Conservation (phyloP, 2,329 filamentous ascomycete genomes). For the Pestalotiopsis sp. region DNA sequence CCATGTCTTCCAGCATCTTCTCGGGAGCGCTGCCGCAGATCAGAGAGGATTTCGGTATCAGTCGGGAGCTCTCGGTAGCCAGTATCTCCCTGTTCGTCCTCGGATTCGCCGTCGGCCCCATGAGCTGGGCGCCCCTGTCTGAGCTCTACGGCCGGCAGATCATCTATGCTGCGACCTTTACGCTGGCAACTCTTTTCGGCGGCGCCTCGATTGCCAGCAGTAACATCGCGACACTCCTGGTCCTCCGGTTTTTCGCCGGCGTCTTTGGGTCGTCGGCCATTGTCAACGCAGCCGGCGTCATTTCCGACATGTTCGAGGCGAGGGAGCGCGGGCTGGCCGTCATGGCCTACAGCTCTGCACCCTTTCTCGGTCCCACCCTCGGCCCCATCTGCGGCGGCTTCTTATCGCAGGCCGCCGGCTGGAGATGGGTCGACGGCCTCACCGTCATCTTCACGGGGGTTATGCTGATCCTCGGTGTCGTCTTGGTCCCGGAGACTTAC, state of each 20-base stretch:
- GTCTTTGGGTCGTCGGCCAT: conserved; percentile 53
- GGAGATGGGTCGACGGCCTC: conserved; percentile 69
- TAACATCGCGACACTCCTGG: conserved; percentile 54
- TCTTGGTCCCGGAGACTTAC: conserved; percentile 60
- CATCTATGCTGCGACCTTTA: conserved; percentile 52
- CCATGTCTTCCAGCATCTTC: conserved; percentile 68
- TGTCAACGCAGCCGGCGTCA: conserved; percentile 54
- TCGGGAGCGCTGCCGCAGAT: conserved; percentile 57
- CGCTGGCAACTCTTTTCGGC: conserved; percentile 56
- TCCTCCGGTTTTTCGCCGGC: conserved; percentile 63
- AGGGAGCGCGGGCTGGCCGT: conserved; percentile 53
- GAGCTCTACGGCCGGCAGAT: conserved; percentile 58
- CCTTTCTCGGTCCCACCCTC: conserved; percentile 64
- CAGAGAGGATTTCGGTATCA: conserved; percentile 52
- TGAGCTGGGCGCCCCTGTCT: conserved; percentile 62
- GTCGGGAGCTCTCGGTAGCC: conserved; percentile 45
- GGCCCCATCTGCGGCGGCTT: conserved; percentile 67
- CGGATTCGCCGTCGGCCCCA: conserved; percentile 47
- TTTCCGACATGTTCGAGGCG: conserved; percentile 54
- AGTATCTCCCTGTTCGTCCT: conserved; percentile 56
- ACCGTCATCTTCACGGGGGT: conserved; percentile 61
- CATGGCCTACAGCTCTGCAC: conserved; percentile 63
- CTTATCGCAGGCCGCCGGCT: conserved; percentile 59
- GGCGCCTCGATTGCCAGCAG: conserved; percentile 52
- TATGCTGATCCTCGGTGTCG: conserved; percentile 51